Base-by-base conservation (phyloP, 2,329 filamentous ascomycete genomes). In the Ophiocordyceps camponoti-saundersi region DNA sequence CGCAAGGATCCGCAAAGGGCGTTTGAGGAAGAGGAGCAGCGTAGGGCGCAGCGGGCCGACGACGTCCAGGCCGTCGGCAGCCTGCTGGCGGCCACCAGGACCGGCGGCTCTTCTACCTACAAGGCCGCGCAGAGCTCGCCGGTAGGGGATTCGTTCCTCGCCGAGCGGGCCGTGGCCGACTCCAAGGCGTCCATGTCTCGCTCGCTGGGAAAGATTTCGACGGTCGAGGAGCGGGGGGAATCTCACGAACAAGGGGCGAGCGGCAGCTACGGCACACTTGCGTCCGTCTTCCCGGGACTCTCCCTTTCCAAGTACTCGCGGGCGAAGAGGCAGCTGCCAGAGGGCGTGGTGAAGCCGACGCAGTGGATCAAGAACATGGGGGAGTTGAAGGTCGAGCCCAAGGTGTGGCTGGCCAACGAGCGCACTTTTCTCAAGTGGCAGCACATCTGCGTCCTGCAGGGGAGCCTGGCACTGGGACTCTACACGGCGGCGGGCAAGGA, bases 381-480 rank as follows among this genome's bases (percentile, higher is more conserved):
- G 3, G 85, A 88, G 34, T 75, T 96, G 53, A 84, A 88, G 59
- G 87, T 98, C 48, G 92, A 98, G 67, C 88, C 87, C 51, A 98
- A 98, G 66, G 90, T 98, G 29, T 98, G 92, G 90, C 80, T 98
- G 48, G 92, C 92, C 47, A 98, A 98, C 64, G 90, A 98, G 67
- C 82, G 92, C 51, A 98, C 92, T 0, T 98, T 95, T 61, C 82
- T 98, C 64, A 96, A 95, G 65, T 98, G 92, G 92, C 86, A 96
- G 69, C 89, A 96, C 62, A 88, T 98, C 57, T 82, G 80, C 51
- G 79, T 98, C 44, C 72, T 98, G 15, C 79, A 98, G 22, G 89
- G 88, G 36, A 80, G 82, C 21, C 67, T 98, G 29, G 85, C 86
- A 0, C 69, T 98, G 13, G 85, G 82, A 21, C 68, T 98, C 26